Conservation (phyloP, 371 early-diverging fungal species). For the Rhizopus microsporus region DNA sequence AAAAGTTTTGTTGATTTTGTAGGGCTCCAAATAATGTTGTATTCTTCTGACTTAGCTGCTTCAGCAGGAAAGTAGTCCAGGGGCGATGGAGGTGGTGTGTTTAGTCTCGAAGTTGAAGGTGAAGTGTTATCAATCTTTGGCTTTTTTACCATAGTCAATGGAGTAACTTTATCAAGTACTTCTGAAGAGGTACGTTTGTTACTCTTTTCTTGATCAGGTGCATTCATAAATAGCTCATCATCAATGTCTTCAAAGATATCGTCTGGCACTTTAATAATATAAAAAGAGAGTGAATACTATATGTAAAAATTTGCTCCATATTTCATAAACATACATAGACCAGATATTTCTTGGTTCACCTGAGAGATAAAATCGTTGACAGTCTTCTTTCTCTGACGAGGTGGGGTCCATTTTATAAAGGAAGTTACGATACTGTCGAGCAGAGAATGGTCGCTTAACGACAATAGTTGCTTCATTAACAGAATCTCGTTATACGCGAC, state of each 20-base stretch:
- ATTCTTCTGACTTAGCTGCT: not conserved
- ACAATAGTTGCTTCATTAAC: conserved; percentile 29
- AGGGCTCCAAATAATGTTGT: conserved; percentile 19
- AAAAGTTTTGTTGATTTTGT: conserved; percentile 14
- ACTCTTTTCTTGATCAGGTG: not conserved
- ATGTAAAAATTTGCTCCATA: not conserved
- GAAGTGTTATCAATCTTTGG: not conserved
- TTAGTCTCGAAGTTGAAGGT: not conserved
- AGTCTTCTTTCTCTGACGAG: conserved; percentile 23
- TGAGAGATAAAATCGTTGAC: conserved; percentile 15
- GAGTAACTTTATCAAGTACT: not conserved
- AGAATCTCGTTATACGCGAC: conserved; percentile 22
- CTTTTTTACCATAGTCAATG: not conserved
- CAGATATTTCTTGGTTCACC: conserved; percentile 20
- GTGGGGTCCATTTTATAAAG: conserved; percentile 26
- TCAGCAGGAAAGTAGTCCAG: conserved; percentile 10
- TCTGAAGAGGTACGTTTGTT: not conserved
- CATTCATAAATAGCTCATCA: not conserved
- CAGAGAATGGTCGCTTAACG: conserved; percentile 11
- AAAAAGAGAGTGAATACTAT: conserved; percentile 1
- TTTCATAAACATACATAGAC: conserved; percentile 6
- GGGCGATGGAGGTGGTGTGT: conserved; percentile 27
- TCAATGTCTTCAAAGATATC: conserved; percentile 1
- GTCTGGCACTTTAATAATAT: not conserved
- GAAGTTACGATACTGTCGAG: conserved; percentile 18